These are phyloP conservation scores for Colletotrichum noveboracense DNA, from an alignment of 2,329 filamentous ascomycete species.

Conservation along the genomic window DNA sequence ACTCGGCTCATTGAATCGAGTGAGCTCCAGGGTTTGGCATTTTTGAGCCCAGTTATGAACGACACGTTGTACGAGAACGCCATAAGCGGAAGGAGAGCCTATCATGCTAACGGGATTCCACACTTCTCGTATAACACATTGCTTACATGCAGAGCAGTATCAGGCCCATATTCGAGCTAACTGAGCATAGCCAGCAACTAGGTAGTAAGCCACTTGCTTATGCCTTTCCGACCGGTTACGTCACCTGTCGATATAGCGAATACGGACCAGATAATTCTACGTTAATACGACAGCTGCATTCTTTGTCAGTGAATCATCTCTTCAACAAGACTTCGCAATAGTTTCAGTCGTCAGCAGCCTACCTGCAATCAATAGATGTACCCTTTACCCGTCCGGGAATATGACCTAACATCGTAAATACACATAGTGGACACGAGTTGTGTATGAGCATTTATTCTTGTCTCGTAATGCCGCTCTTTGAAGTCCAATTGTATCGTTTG, in stretches of 20 bases:
- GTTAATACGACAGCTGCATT: not conserved
- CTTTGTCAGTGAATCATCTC: not conserved
- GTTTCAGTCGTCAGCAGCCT: not conserved
- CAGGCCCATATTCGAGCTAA: not conserved
- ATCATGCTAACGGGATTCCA: not conserved
- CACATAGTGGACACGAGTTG: not conserved
- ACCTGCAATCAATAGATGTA: not conserved
- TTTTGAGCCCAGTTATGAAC: not conserved
- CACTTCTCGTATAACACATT: not conserved
- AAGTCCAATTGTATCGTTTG: fast-evolving
- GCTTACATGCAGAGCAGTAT: not conserved
- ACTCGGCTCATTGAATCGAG: not conserved
- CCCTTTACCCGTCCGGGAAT: not conserved
- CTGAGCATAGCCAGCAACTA: not conserved
- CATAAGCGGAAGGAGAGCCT: not conserved
- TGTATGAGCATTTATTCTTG: not conserved
- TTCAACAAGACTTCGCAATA: not conserved
- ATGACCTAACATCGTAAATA: fast-evolving
- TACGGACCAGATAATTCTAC: fast-evolving
- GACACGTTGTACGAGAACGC: not conserved
- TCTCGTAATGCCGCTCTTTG: not conserved
- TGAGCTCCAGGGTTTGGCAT: not conserved
- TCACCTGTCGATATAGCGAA: not conserved
- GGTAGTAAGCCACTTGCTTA: not conserved
- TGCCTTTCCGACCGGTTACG: not conserved